Evolutionary conservation across 179 eudicot species (phyloP).

Genomic region (Patellifolia procumbens): DNA sequence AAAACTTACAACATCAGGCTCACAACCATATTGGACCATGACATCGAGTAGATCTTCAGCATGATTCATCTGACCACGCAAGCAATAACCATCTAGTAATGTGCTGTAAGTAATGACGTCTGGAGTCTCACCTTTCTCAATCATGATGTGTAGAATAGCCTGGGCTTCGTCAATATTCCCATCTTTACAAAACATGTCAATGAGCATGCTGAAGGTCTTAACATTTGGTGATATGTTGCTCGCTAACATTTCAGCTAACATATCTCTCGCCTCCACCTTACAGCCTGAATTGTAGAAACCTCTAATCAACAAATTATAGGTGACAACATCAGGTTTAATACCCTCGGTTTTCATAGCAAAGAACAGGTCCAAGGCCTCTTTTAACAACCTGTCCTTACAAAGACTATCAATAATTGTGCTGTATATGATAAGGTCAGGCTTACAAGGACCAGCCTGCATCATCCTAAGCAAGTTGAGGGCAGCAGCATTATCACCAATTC

Average conservation of each 20-base stretch:
- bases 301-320: background rate
- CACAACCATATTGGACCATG: background rate
- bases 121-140: background rate
- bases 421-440: background rate
- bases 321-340: background rate
- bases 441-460: background rate
- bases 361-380: background rate
- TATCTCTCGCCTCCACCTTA: background rate
- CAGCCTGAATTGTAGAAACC: background rate
- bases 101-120: background rate
- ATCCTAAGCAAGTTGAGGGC: background rate
- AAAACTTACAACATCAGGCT: background rate
- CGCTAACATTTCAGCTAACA: background rate
- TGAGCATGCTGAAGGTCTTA: background rate
- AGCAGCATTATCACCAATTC: background rate
- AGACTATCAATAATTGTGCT: background rate
- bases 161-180: background rate
- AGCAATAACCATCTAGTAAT: background rate
- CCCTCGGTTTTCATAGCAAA: background rate
- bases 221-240: background rate
- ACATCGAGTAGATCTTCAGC: background rate
- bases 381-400: background rate
- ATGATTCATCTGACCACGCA: background rate
- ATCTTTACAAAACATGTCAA: slow-evolving; percentile 6
- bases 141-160: background rate